Base-by-base conservation (phyloP, 2,329 filamentous ascomycete species). In the Diaporthe citrichinensis region DNA sequence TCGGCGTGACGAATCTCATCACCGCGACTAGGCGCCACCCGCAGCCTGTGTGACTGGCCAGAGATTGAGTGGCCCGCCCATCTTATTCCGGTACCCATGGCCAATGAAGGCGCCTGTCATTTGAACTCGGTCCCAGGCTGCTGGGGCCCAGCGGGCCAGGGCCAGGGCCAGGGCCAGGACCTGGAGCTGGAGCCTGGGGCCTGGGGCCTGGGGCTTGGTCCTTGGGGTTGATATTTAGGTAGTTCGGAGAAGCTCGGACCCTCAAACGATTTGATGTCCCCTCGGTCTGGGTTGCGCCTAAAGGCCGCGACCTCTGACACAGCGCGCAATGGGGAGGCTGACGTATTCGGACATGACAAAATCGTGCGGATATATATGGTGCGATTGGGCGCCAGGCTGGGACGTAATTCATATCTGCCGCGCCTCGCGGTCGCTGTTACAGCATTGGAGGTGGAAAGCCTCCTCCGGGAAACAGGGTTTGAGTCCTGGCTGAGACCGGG, bases 1-100 rank as follows among this genome's bases (percentile, higher is more conserved):
- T 8, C n/a, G 34, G 65, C 34, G n/a, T 69, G 65, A 69, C 65
- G 34, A 36, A 55, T 69, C n/a, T 69, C 65, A 34, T 55, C 46
- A 25, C 23, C 34, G 34, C 34, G n/a, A 51, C 65, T 69, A 69
- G 65, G 65, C 65, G 51, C 65, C 49, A 23, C 49, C n/a, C n/a
- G 49, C 34, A 36, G 65, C 28, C 46, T 41, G 34, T 28, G 15
- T 69, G 31, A 69, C 31, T 69, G 65, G 65, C 34, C 49, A 41
- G 49, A 55, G 15, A 20, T 39, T 10, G 14, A 41, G n/a, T 39
- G 31, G 65, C 34, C 12, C n/a, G 46, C 25, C 34, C 49, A 28
- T 41, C 34, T 55, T 41, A 69, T 36, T 51, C 28, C 12, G 20
- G 12, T 5, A 28, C 17, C n/a, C 28, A 25, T 36, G 46, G 65